These are phyloP conservation scores for Gossypium arboreum DNA, from an alignment of 345 rosid genomes.

Conservation along the genomic window DNA sequence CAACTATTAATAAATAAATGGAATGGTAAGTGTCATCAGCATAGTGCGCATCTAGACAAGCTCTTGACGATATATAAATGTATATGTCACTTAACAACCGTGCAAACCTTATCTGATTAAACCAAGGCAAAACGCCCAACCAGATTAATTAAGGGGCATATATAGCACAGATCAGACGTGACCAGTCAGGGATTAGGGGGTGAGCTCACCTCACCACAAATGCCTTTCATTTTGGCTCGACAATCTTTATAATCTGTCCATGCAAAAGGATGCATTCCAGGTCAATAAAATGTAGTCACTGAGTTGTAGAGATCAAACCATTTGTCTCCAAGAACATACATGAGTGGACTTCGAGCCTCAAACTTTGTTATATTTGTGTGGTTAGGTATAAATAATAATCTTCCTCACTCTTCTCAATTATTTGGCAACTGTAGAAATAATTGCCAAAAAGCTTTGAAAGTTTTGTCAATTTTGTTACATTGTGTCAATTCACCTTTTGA, in stretches of 20 bases:
- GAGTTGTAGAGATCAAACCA: background rate
- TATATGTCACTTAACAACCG: slow-evolving; percentile 25
- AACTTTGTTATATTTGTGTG: background rate
- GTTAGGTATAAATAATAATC: background rate
- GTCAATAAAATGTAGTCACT: no score
- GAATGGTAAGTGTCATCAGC: slow-evolving; percentile 9
- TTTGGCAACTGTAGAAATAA: background rate
- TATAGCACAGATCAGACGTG: background rate
- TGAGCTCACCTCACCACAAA: no score
- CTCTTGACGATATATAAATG: background rate
- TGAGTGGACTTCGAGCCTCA: slow-evolving; percentile 10
- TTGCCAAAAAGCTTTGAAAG: background rate
- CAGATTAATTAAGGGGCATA: background rate
- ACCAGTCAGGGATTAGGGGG: background rate
- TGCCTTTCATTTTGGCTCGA: no score
- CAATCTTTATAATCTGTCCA: no score
- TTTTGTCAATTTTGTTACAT: background rate
- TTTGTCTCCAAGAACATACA: slow-evolving; percentile 11
- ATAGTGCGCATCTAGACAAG: slow-evolving; percentile 3
- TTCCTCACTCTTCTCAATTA: slow-evolving; percentile 5
- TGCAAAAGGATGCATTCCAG: no score
- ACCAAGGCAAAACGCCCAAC: background rate
- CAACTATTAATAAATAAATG: background rate
- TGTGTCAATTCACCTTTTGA: no score
- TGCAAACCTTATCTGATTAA: slow-evolving; percentile 7